phyloP scores from a whole-genome alignment of 805 yeast species.

The Maudiozyma serrabonitensis region DNA sequence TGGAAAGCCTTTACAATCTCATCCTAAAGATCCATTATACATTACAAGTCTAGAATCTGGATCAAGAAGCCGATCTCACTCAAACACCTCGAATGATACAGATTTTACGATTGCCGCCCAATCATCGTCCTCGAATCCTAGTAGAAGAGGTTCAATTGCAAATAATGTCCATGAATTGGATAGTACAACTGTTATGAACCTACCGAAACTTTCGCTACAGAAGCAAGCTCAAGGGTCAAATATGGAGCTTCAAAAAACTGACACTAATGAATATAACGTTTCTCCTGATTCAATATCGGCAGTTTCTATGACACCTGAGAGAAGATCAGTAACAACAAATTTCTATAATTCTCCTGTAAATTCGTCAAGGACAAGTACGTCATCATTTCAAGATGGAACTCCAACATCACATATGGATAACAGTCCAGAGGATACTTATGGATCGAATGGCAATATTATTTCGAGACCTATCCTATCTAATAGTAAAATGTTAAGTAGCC shows the following conservation, averaged over 20 bases:
- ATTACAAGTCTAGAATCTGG: not conserved
- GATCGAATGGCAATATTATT: not conserved
- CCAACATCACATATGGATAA: not conserved
- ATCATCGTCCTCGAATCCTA: not conserved
- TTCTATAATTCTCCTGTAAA: not conserved
- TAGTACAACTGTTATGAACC: not conserved
- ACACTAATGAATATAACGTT: not conserved
- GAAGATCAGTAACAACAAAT: not conserved
- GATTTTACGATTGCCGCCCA: not conserved
- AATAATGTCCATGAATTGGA: not conserved
- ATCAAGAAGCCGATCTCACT: not conserved
- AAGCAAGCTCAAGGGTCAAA: not conserved
- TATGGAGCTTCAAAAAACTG: not conserved
- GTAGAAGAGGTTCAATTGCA: constrained; percentile 6
- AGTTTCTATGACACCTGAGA: not conserved
- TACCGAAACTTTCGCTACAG: constrained; percentile 1
- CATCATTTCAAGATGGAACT: not conserved
- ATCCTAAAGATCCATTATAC: not conserved
- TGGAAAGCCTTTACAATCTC: not conserved
- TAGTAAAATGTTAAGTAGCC: not conserved
- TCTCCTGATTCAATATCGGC: not conserved
- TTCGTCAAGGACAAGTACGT: not conserved
- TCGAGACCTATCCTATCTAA: not conserved
- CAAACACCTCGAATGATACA: not conserved
- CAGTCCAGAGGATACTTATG: not conserved